Base-by-base conservation (phyloP, 345 rosid genomes). In the Ailanthus altissimus region DNA sequence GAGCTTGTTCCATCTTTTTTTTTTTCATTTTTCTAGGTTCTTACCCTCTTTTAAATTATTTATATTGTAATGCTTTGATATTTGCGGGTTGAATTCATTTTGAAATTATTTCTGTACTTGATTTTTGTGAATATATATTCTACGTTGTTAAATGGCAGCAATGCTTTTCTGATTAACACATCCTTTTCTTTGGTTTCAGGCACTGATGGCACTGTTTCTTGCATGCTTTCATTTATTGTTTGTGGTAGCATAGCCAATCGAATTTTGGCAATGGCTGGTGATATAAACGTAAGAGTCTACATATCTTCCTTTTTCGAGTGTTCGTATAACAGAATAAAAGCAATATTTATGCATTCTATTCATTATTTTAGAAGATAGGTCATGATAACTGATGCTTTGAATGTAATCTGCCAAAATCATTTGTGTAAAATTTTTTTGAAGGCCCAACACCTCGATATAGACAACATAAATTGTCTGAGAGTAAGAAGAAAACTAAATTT, bases 211-310 rank as follows among this genome's bases (percentile, higher is more conserved):
- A 93, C 97, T 38, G 36, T 89, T 76, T 93, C 99, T 75, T 96
- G 99, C 88, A 65, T 91, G 93, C 97, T 97, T 65, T 91, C 98
- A 7, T 93, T 89, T 84, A 87, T 92, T 89, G 89, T 93, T 78
- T 96, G 98, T 97, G 90, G 85, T 71, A 60, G 90, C 74, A 87
- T 96, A 85, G 91, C 92, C 91, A 84, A 77, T 75, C 85, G 93
- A 82, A 82, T 96, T 75, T 58, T 91, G 81, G 80, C 90, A 50
- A 84, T 77, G 66, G 95, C 92, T 70, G 88, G 92, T 70, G 82
- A 82, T 70, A 82, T 75, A 45, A 96, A 96, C 80, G 99, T 97
- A 90, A 92, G 98, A 46, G 15, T 32, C 46, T 1, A 2, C 14
- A 16, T 38, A 25, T 50, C 26, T 43, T 49, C 15, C 47, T 56